phyloP scores from a whole-genome alignment of 345 rosid species.

The Salix dunnii region DNA sequence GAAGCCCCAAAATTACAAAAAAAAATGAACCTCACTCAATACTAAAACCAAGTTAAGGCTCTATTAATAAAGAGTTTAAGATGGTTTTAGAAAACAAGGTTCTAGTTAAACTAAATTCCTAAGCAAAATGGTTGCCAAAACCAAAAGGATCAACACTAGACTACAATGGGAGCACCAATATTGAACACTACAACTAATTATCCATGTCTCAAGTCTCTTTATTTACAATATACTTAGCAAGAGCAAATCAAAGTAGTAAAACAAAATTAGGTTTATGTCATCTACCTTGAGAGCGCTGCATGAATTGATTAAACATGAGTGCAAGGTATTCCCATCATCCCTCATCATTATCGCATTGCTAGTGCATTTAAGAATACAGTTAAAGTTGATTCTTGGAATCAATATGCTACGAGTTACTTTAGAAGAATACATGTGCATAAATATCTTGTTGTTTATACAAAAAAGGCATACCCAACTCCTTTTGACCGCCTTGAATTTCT shows the following conservation, averaged over 20 bases:
- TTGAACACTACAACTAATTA: not conserved
- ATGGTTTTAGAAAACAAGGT: not conserved
- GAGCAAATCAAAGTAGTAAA: constrained; percentile 37
- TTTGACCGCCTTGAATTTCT: constrained; percentile 91
- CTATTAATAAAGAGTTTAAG: not conserved
- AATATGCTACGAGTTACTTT: constrained; percentile 47
- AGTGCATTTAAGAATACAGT: constrained; percentile 93
- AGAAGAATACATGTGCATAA: constrained; percentile 35
- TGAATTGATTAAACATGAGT: constrained; percentile 96
- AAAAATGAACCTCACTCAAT: constrained; percentile 11
- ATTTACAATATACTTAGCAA: constrained; percentile 29
- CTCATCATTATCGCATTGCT: constrained; percentile 97
- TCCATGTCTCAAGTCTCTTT: constrained; percentile 19
- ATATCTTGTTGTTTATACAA: constrained; percentile 4
- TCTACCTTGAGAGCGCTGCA: constrained; percentile 86
- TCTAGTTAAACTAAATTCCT: not conserved
- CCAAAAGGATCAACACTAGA: not conserved
- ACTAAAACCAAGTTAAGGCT: constrained; percentile 1
- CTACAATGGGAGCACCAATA: not conserved
- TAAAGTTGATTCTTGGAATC: constrained; percentile 71
- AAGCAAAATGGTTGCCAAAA: not conserved
- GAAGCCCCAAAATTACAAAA: constrained; percentile 15
- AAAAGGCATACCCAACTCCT: constrained; percentile 90
- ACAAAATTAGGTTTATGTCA: constrained; percentile 72
- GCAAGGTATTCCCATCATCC: constrained; percentile 92